A percentile compares a stretch with the other conserved stretches of the same genome.
Evolutionary conservation across 305 asterid species (phyloP).

Genomic region (Fraxinus xanthoxyloides): DNA sequence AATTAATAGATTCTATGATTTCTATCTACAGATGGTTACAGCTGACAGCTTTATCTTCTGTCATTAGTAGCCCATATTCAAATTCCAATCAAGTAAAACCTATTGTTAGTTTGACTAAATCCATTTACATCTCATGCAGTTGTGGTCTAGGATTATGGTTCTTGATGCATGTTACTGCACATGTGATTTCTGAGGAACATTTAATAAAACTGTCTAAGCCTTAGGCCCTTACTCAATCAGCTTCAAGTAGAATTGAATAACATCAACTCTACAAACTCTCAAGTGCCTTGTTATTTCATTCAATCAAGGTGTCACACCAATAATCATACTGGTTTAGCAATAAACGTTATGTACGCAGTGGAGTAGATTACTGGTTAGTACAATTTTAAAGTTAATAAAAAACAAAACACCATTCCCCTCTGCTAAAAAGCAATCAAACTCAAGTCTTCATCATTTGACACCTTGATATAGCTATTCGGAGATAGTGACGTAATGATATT

Average conservation of each 20-base stretch:
- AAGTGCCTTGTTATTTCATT: not conserved
- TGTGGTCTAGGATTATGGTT: not conserved
- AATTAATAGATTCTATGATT: not conserved
- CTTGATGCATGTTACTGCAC: not conserved
- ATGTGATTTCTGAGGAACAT: conserved; percentile 6
- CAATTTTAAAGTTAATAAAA: not conserved
- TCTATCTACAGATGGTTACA: conserved; percentile 2
- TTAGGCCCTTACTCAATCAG: not conserved
- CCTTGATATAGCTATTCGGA: not conserved
- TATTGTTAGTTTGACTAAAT: conserved; percentile 10
- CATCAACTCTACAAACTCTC: not conserved
- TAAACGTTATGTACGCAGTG: not conserved
- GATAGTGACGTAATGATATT: not conserved
- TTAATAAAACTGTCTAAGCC: not conserved
- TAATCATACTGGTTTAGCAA: not conserved
- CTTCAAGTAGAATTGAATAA: not conserved
- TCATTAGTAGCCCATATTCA: not conserved
- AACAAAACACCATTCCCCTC: not conserved
- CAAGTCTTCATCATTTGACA: not conserved
- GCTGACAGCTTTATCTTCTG: not conserved
- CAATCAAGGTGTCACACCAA: not conserved
- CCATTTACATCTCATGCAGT: not conserved
- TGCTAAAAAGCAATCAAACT: not conserved
- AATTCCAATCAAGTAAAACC: conserved; percentile 2
- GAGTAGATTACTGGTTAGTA: not conserved